Evolutionary conservation across 768 basidiomycete species (phyloP), one percentile per base, ranked within the genome.

Genomic region (Podaxis sp.): DNA sequence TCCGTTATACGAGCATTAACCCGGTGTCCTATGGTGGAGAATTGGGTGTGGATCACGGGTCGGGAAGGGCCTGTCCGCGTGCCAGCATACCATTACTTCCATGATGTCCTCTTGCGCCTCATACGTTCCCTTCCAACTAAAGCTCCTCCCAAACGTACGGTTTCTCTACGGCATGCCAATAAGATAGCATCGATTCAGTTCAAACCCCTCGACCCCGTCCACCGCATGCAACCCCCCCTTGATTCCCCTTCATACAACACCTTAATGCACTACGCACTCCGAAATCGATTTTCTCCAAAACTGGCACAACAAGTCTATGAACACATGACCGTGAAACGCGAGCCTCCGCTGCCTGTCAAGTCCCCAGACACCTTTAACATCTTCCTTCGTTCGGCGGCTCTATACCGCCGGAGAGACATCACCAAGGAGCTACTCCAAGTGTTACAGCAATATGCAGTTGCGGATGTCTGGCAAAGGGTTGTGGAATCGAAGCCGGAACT

Each of bases 201-300:
- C 61, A 38, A 22, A n/a, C 40, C 26, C 30, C 9, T 48, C 15
- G 15, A 30, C n/a, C n/a, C 61, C n/a, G 17, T 60, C 39, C 15
- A 36, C 55, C 42, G 42, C 52, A 8, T 59, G 22, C 67, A 64
- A 46, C 70, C 69, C 4, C 69, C 68, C 17, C 64, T 71, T 9
- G 66, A 63, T 62, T 52, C 67, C 26, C 61, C 70, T 9, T 65
- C 69, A 9, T 89, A 86, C 72, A 89, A 90, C 69, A 68, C 84
- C 0, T 80, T 93, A 28, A 67, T 93, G 3, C 80, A 88, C 64
- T 92, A 91, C 70, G 76, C 86, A 3, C 77, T 93, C 39, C 82
- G 83, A 7, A 81, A 89, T 66, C 80, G 82, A n/a, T 73, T 79
- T 44, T 87, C 87, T 4, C 73, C 81, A 17, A 62, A 68, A 0